Evolutionary conservation across 176 grass and related monocot species (phyloP), one percentile per base, ranked within the genome.

Genomic region (Aegilops umbellulata): DNA sequence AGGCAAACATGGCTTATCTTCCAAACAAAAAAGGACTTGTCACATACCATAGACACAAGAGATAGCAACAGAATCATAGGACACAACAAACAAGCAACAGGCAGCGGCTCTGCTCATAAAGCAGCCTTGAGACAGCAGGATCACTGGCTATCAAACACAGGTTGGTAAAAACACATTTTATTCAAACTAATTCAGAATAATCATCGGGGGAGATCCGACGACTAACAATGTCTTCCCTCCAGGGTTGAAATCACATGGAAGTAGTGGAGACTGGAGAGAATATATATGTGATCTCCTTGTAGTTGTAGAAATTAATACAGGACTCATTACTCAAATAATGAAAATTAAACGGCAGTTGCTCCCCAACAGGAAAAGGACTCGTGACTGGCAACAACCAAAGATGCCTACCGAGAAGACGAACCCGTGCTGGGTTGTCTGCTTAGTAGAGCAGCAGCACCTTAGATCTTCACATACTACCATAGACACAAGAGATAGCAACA

Each of bases 401-500:
- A 73, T 39, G 7, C 32, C 32, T 32, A 86, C 31, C 32, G 24
- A 53, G 53, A 41, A 42, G 49, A 35, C 0, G 10, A 32, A 72
- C 49, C 29, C 70, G 32, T 80, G 70, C 19, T 14, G 8, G 11
- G 60, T 15, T 19, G 26, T 65, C 86, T 42, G 39, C 38, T 39
- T 1, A 24, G n/a, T 25, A 34, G 31, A 32, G 32, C 31, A 72
- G 22, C 44, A 38, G 55, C 53, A 53, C 26, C 84, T 95, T 25
- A 95, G 32, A 86, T 92, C 79, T 90, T 35, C 34, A 35, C 34
- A 35, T 35, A 35, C 34, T 35, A 35, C 34, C 34, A 35, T 35
- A 35, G 34, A 35, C 34, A 35, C 34, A 35, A 35, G 34, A 35
- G 34, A 35, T 35, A 35, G 34, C 34, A 38, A 8, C 35, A 38